These are phyloP conservation scores for Artemisia argyi DNA, from an alignment of 129 eudicot genomes.

Conservation along the genomic window DNA sequence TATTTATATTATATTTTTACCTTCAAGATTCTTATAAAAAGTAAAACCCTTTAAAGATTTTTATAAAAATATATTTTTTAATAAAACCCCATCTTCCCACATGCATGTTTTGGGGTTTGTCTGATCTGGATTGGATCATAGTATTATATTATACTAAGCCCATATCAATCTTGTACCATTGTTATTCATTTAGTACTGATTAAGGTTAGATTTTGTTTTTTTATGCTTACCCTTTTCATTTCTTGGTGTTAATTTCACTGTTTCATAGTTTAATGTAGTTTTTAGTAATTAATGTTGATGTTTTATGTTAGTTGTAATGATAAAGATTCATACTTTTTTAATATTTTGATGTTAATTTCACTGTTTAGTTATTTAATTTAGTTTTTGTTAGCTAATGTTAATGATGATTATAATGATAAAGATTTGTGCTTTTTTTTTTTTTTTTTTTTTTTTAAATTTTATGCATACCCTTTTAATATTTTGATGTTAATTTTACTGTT, in stretches of 20 bases:
- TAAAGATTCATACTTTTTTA: no score
- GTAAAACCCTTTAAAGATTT: constrained; percentile 11
- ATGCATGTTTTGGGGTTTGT: constrained; percentile 56
- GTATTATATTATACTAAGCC: constrained; percentile 16
- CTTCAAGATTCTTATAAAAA: constrained; percentile 23
- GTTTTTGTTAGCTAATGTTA: no score
- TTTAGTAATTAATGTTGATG: no score
- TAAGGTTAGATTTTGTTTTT: constrained; percentile 29
- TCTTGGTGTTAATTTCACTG: neutral
- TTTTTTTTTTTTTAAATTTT: no score
- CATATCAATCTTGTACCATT: constrained; percentile 9
- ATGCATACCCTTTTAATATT: neutral
- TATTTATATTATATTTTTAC: constrained; percentile 20
- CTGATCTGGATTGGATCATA: constrained; percentile 74
- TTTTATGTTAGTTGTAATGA: no score
- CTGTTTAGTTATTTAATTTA: neutral
- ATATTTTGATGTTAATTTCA: no score
- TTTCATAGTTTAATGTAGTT: neutral
- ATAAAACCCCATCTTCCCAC: constrained; percentile 47
- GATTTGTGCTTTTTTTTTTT: neutral
- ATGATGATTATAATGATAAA: neutral
- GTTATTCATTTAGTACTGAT: constrained; percentile 18
- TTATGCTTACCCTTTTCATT: neutral
- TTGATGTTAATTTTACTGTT: neutral
- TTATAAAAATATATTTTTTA: neutral